These are phyloP conservation scores for Catharanthus roseus DNA, from an alignment of 257 asterid species.

Conservation along the genomic window DNA sequence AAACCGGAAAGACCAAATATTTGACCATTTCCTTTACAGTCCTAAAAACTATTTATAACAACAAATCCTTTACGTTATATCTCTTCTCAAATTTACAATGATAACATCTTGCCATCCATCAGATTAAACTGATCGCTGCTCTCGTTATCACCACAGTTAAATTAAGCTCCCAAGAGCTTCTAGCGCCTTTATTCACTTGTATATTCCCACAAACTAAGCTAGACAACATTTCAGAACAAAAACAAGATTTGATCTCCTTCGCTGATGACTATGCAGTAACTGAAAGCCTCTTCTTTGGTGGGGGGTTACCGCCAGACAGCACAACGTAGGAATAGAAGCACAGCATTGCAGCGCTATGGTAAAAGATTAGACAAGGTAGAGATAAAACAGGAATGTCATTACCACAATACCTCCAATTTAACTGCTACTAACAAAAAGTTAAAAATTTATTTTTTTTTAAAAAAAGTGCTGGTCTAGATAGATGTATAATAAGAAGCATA, in stretches of 20 bases:
- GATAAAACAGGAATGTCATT: conserved; percentile 7
- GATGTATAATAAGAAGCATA: not conserved
- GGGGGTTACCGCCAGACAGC: conserved; percentile 50
- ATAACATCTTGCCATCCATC: not conserved
- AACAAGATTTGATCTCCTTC: not conserved
- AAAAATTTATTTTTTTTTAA: not conserved
- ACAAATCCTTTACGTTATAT: no score
- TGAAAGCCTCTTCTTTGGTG: conserved; percentile 39
- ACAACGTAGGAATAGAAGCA: conserved; percentile 81
- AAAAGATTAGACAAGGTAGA: not conserved
- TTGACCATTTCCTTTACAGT: no score
- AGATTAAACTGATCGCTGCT: not conserved
- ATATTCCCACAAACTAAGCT: not conserved
- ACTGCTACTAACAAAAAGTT: no score
- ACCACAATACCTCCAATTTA: not conserved
- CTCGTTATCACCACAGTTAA: not conserved
- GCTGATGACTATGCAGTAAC: conserved; percentile 15
- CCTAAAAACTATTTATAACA: no score
- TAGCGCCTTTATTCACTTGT: not conserved
- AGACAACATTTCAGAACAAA: not conserved
- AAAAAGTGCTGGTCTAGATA: not conserved
- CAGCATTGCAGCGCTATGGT: conserved; percentile 76
- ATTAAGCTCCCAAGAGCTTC: not conserved
- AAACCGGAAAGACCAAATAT: no score
- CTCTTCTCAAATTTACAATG: no score